phyloP scores from a whole-genome alignment of 352 stramenopile genomes.

The Globisporangium solare region DNA sequence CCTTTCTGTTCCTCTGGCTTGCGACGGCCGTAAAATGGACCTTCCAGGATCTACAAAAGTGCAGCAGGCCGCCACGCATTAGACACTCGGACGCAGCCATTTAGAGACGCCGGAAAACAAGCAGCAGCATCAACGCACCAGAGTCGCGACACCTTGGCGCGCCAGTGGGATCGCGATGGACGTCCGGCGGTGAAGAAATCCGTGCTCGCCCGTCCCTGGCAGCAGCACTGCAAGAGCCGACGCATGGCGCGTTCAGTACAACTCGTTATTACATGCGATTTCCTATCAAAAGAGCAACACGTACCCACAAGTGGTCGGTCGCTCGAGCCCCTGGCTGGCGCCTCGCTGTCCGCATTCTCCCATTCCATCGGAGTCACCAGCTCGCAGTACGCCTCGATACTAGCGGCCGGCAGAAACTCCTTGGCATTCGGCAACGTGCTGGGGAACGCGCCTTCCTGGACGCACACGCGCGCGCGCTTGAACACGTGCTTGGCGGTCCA shows the following conservation, averaged over 20 bases:
- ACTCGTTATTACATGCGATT: no score
- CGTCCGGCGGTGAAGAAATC: constrained; percentile 64
- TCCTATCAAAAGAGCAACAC: constrained; percentile 1
- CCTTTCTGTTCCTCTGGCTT: constrained; percentile 62
- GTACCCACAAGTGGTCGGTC: constrained; percentile 39
- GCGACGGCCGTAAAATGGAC: constrained; percentile 71
- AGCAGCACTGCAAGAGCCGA: constrained; percentile 44
- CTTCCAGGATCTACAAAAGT: constrained; percentile 57
- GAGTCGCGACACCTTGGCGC: constrained; percentile 48
- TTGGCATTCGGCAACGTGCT: constrained; percentile 58
- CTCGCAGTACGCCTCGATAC: constrained; percentile 60
- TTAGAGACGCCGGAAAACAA: no score
- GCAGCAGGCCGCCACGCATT: no score
- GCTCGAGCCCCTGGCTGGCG: constrained; percentile 13
- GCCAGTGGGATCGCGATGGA: constrained; percentile 64
- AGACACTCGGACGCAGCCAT: no score
- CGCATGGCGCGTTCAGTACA: no score
- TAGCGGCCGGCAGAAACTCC: constrained; percentile 46
- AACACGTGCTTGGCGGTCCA: constrained; percentile 29
- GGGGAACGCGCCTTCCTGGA: constrained; percentile 48
- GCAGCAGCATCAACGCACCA: constrained; percentile 26
- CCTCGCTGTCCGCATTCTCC: constrained; percentile 14
- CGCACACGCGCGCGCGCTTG: constrained; percentile 26
- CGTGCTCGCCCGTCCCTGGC: constrained; percentile 71
- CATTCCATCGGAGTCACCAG: constrained; percentile 62